Percentiles rank a stretch among this genome's conserved stretches.
phyloP scores from a whole-genome alignment of 2,329 filamentous ascomycete genomes.

The Parasarocladium wereldwijsianum region DNA sequence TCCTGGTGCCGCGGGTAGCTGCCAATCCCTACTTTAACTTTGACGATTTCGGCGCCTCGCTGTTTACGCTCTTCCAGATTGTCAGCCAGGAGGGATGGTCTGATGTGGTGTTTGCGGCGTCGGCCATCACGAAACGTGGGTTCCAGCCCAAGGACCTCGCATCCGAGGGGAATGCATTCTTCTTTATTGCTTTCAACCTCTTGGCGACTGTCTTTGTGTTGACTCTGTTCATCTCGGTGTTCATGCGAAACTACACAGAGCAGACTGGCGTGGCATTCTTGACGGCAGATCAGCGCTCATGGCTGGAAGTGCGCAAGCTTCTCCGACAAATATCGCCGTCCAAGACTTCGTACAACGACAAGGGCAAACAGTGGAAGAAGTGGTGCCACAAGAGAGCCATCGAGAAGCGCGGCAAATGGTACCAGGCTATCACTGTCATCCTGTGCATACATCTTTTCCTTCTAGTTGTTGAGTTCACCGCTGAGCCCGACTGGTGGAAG shows the following conservation, averaged over 20 bases:
- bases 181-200: constrained; percentile 94
- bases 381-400: constrained; percentile 94
- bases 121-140: constrained; percentile 65
- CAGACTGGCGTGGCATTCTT: constrained; percentile 94
- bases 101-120: constrained; percentile 75
- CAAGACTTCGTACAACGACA: constrained; percentile 72
- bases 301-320: constrained; percentile 87
- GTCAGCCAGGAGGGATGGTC: constrained; percentile 98
- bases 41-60: constrained; percentile 81
- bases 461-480: constrained; percentile 73
- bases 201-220: constrained; percentile 91
- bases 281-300: constrained; percentile 89
- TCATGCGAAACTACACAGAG: constrained; percentile 99
- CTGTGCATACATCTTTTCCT: constrained; percentile 73
- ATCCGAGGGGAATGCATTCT: constrained; percentile 74
- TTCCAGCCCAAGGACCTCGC: constrained; percentile 56
- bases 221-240: constrained; percentile 95
- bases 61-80: constrained; percentile 97
- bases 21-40: constrained; percentile 80
- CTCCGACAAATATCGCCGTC: constrained; percentile 88
- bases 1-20: constrained; percentile 70
- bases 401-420: constrained; percentile 88
- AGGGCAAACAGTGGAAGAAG: constrained; percentile 59
- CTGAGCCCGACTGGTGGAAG: constrained; percentile 59
- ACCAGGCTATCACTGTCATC: constrained; percentile 62